phyloP scores from a whole-genome alignment of 2,329 filamentous ascomycete genomes.

The Simplicillium sp. region DNA sequence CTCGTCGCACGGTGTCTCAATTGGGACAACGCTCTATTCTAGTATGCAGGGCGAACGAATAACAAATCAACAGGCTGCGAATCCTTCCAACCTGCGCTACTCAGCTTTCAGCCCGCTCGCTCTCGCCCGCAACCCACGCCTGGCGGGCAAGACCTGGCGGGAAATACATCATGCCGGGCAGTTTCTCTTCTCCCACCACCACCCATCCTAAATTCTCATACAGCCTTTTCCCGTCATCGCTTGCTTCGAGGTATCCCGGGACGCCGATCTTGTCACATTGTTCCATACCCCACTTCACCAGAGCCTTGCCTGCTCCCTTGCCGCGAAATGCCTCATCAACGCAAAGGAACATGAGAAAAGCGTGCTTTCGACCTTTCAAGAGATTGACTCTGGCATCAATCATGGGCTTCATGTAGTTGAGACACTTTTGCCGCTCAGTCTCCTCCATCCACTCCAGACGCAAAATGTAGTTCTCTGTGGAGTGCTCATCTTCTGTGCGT shows the following conservation, averaged over 20 bases:
- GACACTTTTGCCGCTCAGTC: background rate
- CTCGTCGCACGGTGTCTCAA: no score
- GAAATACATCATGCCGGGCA: no score
- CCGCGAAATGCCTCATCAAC: constrained; percentile 3
- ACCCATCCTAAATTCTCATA: constrained; percentile 5
- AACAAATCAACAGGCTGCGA: no score
- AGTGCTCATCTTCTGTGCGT: constrained; percentile 1
- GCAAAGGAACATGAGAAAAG: constrained; percentile 2
- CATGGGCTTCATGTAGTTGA: background rate
- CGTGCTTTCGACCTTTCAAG: background rate
- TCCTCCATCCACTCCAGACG: constrained; percentile 2
- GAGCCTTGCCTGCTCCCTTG: constrained; percentile 3
- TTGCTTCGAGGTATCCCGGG: constrained; percentile 5
- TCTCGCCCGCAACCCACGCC: no score
- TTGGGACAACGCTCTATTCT: no score
- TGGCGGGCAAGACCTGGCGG: no score
- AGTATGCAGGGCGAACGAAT: no score
- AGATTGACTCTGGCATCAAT: background rate
- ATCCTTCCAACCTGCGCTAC: no score
- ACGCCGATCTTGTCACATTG: constrained; percentile 3
- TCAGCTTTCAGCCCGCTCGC: no score
- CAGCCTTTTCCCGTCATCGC: constrained; percentile 1
- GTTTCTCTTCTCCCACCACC: background rate
- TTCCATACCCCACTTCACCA: constrained; percentile 5
- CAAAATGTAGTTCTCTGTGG: constrained; percentile 1